phyloP scores from a whole-genome alignment of 768 basidiomycete genomes.

The Hysterangium stoloniferum region DNA sequence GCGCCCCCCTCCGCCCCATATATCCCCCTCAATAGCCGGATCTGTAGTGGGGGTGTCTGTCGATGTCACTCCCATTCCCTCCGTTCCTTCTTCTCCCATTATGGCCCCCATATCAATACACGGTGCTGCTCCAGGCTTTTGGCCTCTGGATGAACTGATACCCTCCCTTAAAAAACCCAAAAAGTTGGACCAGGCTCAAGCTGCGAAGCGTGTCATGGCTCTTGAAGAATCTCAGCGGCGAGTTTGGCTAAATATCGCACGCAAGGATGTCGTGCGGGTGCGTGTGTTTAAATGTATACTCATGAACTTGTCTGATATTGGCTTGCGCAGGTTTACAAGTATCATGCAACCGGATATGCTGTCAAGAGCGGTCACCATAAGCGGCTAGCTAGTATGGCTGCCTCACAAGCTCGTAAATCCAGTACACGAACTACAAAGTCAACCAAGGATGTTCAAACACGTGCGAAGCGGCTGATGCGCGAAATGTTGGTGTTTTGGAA shows the following conservation, averaged over 20 bases:
- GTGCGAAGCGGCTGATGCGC: conserved; percentile 82
- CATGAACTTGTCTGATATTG: conserved; percentile 8
- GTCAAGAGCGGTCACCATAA: conserved; percentile 63
- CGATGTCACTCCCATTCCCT: conserved; percentile 61
- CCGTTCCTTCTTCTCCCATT: conserved; percentile 63
- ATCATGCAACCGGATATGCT: conserved; percentile 57
- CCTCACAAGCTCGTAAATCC: conserved; percentile 71
- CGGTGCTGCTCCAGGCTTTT: conserved; percentile 49
- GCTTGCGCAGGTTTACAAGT: conserved; percentile 66
- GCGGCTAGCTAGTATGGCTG: conserved; percentile 66
- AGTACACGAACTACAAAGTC: conserved; percentile 68
- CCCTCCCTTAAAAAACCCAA: conserved; percentile 71
- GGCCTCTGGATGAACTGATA: conserved; percentile 61
- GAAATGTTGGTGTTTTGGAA: conserved; percentile 98
- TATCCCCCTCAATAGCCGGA: conserved; percentile 44
- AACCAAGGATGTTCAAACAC: conserved; percentile 75
- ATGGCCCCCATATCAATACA: conserved; percentile 25
- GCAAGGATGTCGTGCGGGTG: conserved; percentile 79
- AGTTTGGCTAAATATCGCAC: conserved; percentile 86
- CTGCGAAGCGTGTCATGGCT: conserved; percentile 66
- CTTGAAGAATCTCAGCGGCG: conserved; percentile 81
- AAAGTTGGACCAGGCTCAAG: conserved; percentile 63
- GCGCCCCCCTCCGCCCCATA: conserved; percentile 49
- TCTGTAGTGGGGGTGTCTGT: conserved; percentile 42
- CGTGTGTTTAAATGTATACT: background rate